A percentile compares a stretch with the other conserved stretches of the same genome.
Evolutionary conservation across 805 yeast species (phyloP).

Genomic region (Metschnikowia hibisci): DNA sequence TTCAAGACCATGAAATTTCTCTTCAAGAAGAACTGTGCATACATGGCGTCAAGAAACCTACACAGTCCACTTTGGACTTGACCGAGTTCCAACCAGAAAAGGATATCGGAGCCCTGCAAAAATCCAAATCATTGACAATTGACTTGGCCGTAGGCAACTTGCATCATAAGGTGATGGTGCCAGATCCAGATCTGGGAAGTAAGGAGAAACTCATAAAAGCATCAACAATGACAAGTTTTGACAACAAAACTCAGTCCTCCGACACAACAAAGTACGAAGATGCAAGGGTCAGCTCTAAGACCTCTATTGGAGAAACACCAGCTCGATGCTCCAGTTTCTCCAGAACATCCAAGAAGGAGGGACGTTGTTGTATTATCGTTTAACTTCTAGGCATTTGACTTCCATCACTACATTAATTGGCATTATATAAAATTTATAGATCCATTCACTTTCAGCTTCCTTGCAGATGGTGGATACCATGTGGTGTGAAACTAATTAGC

Average conservation of each 20-base stretch:
- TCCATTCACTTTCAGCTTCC: neutral
- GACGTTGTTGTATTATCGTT: constrained; percentile 20
- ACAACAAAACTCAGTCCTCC: neutral
- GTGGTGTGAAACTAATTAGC: no score
- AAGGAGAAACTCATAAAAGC: constrained; percentile 1
- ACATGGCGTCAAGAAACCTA: no score
- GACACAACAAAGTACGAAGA: neutral
- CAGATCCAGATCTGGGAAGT: neutral
- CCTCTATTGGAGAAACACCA: neutral
- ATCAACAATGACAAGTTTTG: neutral
- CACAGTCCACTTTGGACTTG: no score
- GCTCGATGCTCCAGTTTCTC: neutral
- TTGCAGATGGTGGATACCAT: neutral
- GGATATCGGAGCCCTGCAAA: neutral
- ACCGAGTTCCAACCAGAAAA: no score
- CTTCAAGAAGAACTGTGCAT: neutral
- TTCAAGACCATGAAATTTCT: neutral
- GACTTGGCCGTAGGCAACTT: neutral
- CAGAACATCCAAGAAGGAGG: neutral
- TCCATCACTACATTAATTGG: neutral
- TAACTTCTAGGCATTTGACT: constrained; percentile 3
- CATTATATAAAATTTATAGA: constrained; percentile 3
- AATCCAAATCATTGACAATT: neutral
- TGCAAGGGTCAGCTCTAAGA: neutral
- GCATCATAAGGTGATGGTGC: neutral